Conservation (phyloP, 2,329 filamentous ascomycete genomes). For the Aspergillus brunneoviolaceus region DNA sequence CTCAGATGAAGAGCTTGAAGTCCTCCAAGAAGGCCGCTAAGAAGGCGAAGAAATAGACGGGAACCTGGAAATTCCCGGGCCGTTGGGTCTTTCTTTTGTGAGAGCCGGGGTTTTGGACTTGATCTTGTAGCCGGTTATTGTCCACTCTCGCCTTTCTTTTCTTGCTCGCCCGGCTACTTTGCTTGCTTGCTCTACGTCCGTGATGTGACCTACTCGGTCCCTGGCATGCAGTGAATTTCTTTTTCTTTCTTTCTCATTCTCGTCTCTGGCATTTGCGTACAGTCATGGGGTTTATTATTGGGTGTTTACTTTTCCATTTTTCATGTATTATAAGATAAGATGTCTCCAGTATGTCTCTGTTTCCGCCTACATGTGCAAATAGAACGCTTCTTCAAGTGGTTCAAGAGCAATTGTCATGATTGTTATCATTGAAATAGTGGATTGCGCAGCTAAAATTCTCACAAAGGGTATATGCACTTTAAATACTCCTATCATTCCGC, state of each 20-base stretch:
- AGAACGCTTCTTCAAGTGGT: neutral
- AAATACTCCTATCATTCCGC: neutral
- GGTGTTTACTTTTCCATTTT: neutral
- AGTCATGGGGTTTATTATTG: neutral
- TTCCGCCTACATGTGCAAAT: neutral
- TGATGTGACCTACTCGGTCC: neutral
- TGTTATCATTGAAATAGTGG: neutral
- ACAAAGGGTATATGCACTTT: slow-evolving; percentile 6
- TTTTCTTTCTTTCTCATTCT: neutral
- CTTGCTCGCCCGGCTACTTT: neutral
- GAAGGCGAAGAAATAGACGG: slow-evolving; percentile 34
- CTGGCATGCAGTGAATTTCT: neutral
- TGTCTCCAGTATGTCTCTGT: neutral
- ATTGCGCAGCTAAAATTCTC: neutral
- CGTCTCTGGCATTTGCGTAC: neutral
- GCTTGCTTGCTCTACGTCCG: neutral
- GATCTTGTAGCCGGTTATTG: too few species aligned
- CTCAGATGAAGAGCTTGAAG: slow-evolving; percentile 56
- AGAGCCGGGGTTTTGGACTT: neutral
- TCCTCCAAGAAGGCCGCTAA: slow-evolving; percentile 45
- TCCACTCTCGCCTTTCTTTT: neutral
- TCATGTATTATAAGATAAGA: slow-evolving; percentile 9
- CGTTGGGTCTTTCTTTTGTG: slow-evolving; percentile 11
- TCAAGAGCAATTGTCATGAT: neutral
- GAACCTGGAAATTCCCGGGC: neutral